phyloP scores from a whole-genome alignment of 2,329 filamentous ascomycete genomes.

The Cladosporium sp. region DNA sequence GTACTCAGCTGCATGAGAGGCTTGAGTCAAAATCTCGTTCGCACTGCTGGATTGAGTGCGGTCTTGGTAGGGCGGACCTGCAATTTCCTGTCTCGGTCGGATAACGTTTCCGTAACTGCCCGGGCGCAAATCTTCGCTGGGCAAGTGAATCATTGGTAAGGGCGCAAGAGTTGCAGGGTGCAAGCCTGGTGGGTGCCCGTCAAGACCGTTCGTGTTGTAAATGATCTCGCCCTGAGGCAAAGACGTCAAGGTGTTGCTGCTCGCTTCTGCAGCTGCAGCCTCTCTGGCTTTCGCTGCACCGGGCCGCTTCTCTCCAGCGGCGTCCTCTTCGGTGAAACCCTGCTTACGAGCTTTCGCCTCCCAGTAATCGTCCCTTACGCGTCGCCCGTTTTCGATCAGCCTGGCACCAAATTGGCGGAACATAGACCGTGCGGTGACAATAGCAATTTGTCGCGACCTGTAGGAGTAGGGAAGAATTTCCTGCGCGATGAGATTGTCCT shows the following conservation, averaged over 20 bases:
- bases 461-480: constrained; percentile 97
- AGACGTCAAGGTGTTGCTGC: constrained; percentile 51
- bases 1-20: constrained; percentile 81
- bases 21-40: constrained; percentile 76
- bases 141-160: constrained; percentile 77
- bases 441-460: constrained; percentile 94
- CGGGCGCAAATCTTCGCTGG: constrained; percentile 70
- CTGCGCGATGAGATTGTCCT: constrained; percentile 91
- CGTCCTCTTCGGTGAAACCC: constrained; percentile 93
- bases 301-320: constrained; percentile 91
- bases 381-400: constrained; percentile 79
- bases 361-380: constrained; percentile 98
- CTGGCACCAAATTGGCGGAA: constrained; percentile 96
- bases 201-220: constrained; percentile 63
- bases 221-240: constrained; percentile 79
- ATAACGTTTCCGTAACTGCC: constrained; percentile 79
- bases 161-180: constrained; percentile 64
- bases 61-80: constrained; percentile 82
- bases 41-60: constrained; percentile 69
- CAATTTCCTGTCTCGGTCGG: constrained; percentile 81
- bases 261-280: constrained; percentile 62
- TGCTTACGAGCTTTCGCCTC: constrained; percentile 95
- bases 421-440: constrained; percentile 96
- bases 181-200: constrained; percentile 39
- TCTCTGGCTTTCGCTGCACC: constrained; percentile 85